Evolutionary conservation across 2,329 filamentous ascomycete genomes (phyloP), one percentile per base, ranked within the genome.

Genomic region (Monosporascus ibericus): DNA sequence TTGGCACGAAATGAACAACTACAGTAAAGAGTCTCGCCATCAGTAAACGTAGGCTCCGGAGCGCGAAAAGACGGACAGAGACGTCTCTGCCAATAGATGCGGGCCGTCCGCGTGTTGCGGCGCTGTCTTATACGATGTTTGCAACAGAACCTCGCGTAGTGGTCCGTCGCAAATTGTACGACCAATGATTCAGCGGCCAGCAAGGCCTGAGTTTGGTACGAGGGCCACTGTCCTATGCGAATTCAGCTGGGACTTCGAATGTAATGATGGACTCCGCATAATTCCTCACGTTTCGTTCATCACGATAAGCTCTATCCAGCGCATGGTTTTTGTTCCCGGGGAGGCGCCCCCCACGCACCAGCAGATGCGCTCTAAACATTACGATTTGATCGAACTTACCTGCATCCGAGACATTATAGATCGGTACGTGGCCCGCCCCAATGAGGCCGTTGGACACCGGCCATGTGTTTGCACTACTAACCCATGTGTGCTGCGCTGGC

Each of bases 81-180:
- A 52, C 40, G 36, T 24, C 47, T 30, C 30, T 17, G 48, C 15
- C 38, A 27, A 37, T 48, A 38, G 34, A 34, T 53, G 50, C 30
- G 50, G 50, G 52, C 53, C 37, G 52, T 49, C 52, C 52, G 51
- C 51, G 8, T 18, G 42, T 42, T 44, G 50, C 56, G 47, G 52
- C 49, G 39, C 52, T 59, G 58, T 62, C 58, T 62, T 53, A 61
- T 55, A 48, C 53, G 61, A 59, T 63, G 59, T 58, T 56, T 59
- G 51, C 53, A 52, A 53, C 49, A 47, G 27, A 47, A 37, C 48
- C 25, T 48, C 40, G 49, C 49, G 58, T 48, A 58, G 55, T 57
- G 54, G 54, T 17, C 50, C 52, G 25, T 38, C 38, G 49, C 50
- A 51, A 52, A 40, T 42, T 53, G 55, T 62, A 52, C 53, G 20